phyloP scores from a whole-genome alignment of 495 filamentous ascomycete species.

The Neurospora sp. region DNA sequence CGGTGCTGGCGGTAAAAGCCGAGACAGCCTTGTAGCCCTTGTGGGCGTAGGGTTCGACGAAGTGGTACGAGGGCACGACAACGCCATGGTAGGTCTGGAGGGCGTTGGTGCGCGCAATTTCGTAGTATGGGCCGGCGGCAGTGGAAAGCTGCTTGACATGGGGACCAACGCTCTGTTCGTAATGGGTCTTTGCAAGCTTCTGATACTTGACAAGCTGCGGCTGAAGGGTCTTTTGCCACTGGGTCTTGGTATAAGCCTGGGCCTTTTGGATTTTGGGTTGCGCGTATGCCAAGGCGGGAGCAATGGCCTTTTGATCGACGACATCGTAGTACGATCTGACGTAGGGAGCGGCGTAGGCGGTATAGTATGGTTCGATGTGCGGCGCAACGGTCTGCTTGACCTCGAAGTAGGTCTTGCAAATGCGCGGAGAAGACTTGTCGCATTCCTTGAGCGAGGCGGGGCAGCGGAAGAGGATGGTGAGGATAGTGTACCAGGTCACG shows the following conservation, averaged over 20 bases:
- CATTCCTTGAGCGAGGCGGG: conserved; percentile 58
- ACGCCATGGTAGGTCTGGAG: conserved; percentile 59
- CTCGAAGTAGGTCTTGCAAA: conserved; percentile 79
- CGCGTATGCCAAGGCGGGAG: conserved; percentile 53
- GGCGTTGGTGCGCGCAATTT: conserved; percentile 47
- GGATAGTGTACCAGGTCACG: conserved; percentile 72
- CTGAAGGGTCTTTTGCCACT: conserved; percentile 70
- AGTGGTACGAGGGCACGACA: conserved; percentile 65
- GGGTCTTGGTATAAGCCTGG: conserved; percentile 49
- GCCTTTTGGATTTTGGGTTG: conserved; percentile 61
- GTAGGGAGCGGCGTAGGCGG: conserved; percentile 72
- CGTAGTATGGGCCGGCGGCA: conserved; percentile 60
- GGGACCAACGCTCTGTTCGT: conserved; percentile 59
- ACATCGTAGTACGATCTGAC: conserved; percentile 66
- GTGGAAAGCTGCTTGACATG: conserved; percentile 53
- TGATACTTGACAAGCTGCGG: conserved; percentile 61
- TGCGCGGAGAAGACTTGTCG: conserved; percentile 57
- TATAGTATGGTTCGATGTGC: conserved; percentile 78
- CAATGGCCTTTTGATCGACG: conserved; percentile 55
- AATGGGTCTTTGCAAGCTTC: conserved; percentile 49
- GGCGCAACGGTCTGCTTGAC: conserved; percentile 59
- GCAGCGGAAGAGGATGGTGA: conserved; percentile 74
- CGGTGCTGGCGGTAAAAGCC: conserved; percentile 56
- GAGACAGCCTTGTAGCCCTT: conserved; percentile 58
- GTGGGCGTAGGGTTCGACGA: conserved; percentile 61